Conservation (phyloP, 495 filamentous ascomycete genomes). For the Podospora tetraspora region DNA sequence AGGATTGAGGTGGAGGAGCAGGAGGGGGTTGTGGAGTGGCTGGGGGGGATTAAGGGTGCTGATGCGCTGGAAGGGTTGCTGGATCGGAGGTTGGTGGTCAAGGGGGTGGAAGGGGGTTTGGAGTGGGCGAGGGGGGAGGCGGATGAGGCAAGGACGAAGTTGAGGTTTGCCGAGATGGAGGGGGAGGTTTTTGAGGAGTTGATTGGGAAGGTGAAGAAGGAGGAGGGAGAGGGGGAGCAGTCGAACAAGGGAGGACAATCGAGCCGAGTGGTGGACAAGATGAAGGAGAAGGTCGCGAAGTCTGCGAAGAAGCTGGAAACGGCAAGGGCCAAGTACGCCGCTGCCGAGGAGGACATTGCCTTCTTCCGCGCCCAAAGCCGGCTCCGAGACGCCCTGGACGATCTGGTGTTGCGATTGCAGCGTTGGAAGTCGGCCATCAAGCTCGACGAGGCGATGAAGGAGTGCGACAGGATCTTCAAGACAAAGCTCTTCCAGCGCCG, state of each 20-base stretch:
- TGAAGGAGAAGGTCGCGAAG: conserved; percentile 2
- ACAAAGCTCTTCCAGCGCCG: conserved; percentile 30
- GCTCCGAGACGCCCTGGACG: conserved; percentile 35
- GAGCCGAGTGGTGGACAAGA: conserved; percentile 14
- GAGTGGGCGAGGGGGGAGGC: conserved; percentile 10
- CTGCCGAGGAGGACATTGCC: conserved; percentile 17
- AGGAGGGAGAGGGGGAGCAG: background rate
- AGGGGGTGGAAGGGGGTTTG: conserved; percentile 4
- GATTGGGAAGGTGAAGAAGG: conserved; percentile 3
- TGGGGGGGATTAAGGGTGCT: background rate
- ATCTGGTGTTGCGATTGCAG: conserved; percentile 32
- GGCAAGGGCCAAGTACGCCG: conserved; percentile 1
- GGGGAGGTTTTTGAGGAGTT: conserved; percentile 13
- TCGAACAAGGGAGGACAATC: background rate
- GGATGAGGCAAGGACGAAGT: conserved; percentile 6
- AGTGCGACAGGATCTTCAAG: conserved; percentile 35
- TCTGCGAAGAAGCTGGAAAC: conserved; percentile 14
- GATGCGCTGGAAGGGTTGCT: conserved; percentile 5
- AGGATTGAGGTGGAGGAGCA: conserved; percentile 23
- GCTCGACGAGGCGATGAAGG: conserved; percentile 30
- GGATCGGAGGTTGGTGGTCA: conserved; percentile 5
- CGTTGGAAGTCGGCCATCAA: conserved; percentile 39
- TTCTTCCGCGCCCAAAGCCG: conserved; percentile 26
- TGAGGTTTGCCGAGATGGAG: conserved; percentile 21
- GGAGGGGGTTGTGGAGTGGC: conserved; percentile 17